A percentile compares a stretch with the other conserved stretches of the same genome.
These are phyloP conservation scores for Ustilago crameri DNA, from an alignment of 1,284 basidiomycete genomes.

Conservation along the genomic window DNA sequence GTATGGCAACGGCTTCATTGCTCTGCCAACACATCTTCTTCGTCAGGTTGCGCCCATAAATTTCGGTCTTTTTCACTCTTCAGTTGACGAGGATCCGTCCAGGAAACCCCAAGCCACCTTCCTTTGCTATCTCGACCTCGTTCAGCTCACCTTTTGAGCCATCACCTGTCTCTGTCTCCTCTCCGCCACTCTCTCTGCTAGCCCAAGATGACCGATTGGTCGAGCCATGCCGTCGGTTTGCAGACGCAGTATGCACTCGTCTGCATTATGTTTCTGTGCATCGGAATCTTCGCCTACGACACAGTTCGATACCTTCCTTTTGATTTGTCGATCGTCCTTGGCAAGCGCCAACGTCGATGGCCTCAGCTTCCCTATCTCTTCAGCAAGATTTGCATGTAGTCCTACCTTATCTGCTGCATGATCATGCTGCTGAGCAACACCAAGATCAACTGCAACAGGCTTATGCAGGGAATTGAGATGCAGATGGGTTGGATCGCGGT, in stretches of 20 bases:
- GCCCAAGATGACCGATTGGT: slow-evolving; percentile 36
- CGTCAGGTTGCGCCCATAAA: too few relatives aligned
- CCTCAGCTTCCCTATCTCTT: slow-evolving; percentile 40
- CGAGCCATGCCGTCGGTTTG: slow-evolving; percentile 10
- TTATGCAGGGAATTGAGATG: slow-evolving; percentile 36
- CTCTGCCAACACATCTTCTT: too few relatives aligned
- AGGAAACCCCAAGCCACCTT: too few relatives aligned
- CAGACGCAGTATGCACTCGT: slow-evolving; percentile 33
- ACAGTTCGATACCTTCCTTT: slow-evolving; percentile 24
- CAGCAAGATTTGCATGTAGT: slow-evolving; percentile 34
- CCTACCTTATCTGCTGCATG: slow-evolving; percentile 26
- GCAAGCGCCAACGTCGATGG: slow-evolving; percentile 33
- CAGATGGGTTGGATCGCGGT: slow-evolving; percentile 49
- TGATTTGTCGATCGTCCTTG: slow-evolving; percentile 26
- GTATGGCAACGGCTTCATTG: too few relatives aligned
- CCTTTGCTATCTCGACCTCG: too few relatives aligned
- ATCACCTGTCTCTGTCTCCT: not conserved
- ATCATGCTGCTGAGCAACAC: slow-evolving; percentile 17
- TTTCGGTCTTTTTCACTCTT: too few relatives aligned
- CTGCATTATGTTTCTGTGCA: slow-evolving; percentile 34
- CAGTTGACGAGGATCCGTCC: too few relatives aligned
- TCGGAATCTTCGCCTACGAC: slow-evolving; percentile 39
- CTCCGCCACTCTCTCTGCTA: not conserved
- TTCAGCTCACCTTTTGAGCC: not conserved
- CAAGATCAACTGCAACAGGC: slow-evolving; percentile 34